A percentile compares a stretch with the other conserved stretches of the same genome.
Evolutionary conservation across 257 asterid species (phyloP).

Genomic region (Marsdenia floribunda): DNA sequence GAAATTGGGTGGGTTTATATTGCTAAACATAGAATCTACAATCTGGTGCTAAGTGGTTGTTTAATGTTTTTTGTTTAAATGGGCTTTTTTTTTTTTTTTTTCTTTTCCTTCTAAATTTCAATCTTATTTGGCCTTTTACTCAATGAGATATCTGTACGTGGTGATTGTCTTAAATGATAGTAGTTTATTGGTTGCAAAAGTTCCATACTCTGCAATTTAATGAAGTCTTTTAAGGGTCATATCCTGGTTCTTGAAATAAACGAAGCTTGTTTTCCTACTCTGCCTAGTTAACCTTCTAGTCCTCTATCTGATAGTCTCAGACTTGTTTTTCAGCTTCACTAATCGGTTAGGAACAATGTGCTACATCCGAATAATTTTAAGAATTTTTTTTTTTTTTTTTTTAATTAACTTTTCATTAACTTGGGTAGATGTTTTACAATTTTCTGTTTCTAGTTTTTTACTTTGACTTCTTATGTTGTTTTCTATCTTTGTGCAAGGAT

Average conservation of each 20-base stretch:
- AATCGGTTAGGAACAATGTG: neutral
- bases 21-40: neutral
- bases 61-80: neutral
- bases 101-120: neutral
- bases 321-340: neutral
- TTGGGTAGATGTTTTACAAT: neutral
- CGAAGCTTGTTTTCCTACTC: neutral
- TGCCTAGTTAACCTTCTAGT: neutral
- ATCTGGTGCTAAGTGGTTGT: neutral
- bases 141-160: neutral
- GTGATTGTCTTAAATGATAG: neutral
- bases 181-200: neutral
- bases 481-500: conserved; percentile 6
- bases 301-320: neutral
- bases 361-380: neutral
- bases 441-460: neutral
- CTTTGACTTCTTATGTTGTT: neutral
- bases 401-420: neutral
- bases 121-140: neutral
- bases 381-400: neutral
- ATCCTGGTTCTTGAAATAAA: neutral
- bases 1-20: neutral
- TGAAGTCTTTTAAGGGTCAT: neutral
- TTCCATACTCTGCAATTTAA: neutral
- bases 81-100: neutral